These are phyloP conservation scores for Vigna mungo DNA, from an alignment of 306 rosid genomes.

Conservation along the genomic window DNA sequence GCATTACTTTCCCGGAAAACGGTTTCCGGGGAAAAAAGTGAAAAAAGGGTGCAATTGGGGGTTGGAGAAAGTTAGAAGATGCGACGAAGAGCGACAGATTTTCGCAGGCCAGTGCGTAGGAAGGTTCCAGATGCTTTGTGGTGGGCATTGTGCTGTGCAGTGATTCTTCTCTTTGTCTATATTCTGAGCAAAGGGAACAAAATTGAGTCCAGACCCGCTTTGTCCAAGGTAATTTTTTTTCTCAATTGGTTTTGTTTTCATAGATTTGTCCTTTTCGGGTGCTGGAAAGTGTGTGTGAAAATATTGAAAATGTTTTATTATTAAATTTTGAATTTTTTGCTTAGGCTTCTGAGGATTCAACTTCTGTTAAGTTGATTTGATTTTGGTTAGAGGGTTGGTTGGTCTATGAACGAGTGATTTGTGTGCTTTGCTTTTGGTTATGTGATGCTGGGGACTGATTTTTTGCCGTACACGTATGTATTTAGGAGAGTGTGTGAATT, in stretches of 20 bases:
- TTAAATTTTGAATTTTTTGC: not conserved
- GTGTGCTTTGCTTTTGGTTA: conserved; percentile 25
- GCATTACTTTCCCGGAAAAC: conserved; percentile 16
- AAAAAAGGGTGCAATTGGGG: conserved; percentile 6
- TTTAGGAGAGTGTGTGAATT: not conserved
- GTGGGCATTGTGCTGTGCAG: conserved; percentile 76
- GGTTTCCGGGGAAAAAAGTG: conserved; percentile 6
- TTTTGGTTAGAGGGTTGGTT: not conserved
- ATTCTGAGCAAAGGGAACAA: conserved; percentile 73
- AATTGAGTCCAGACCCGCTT: conserved; percentile 76
- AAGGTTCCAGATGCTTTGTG: conserved; percentile 77
- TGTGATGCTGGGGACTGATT: not conserved
- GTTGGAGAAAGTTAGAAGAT: conserved; percentile 45
- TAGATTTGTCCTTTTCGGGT: conserved; percentile 26
- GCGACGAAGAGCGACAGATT: conserved; percentile 85
- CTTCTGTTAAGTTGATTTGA: conserved; percentile 28
- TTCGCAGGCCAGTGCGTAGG: conserved; percentile 82
- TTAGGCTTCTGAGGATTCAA: conserved; percentile 1
- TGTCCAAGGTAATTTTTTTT: conserved; percentile 61
- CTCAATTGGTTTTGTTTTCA: not conserved
- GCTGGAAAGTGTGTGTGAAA: conserved; percentile 11
- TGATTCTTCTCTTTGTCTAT: conserved; percentile 74
- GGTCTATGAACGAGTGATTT: conserved; percentile 21
- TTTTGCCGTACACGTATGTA: not conserved
- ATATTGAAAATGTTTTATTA: not conserved